Percentiles rank a stretch among this genome's conserved stretches.
Evolutionary conservation across 352 stramenopile genomes (phyloP).

Genomic region (Phytophthora europaea): DNA sequence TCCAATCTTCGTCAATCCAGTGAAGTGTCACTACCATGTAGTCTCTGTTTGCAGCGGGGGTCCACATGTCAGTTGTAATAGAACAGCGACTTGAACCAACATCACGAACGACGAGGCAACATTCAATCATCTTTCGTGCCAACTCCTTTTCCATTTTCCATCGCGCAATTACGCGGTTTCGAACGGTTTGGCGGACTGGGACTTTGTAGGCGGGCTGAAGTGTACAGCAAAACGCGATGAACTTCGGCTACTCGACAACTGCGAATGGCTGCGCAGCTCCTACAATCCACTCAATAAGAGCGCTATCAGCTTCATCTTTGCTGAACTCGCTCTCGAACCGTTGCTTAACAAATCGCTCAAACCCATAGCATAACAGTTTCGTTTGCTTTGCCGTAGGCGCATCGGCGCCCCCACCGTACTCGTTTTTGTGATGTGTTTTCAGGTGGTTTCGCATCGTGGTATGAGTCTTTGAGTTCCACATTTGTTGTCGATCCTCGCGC

Average conservation of each 20-base stretch:
- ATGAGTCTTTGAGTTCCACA: too few species aligned
- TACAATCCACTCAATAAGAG: constrained; percentile 14
- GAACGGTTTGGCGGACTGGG: constrained; percentile 9
- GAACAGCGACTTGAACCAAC: constrained; percentile 4
- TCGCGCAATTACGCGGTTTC: background rate
- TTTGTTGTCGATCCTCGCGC: too few species aligned
- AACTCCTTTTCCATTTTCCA: constrained; percentile 22
- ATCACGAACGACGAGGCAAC: background rate
- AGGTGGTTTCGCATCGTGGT: too few species aligned
- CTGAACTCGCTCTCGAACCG: background rate
- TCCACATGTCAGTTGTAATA: constrained; percentile 36
- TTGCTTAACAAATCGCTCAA: constrained; percentile 4
- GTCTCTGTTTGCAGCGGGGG: constrained; percentile 12
- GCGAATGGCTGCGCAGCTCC: constrained; percentile 4
- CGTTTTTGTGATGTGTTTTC: too few species aligned
- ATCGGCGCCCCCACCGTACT: background rate
- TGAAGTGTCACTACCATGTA: constrained; percentile 25
- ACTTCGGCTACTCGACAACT: constrained; percentile 13
- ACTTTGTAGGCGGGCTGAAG: constrained; percentile 6
- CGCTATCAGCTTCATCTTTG: constrained; percentile 7
- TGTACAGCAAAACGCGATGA: constrained; percentile 5
- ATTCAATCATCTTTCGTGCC: background rate
- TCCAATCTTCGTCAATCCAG: background rate
- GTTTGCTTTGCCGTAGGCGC: constrained; percentile 1
- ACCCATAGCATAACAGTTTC: constrained; percentile 11